These are phyloP conservation scores for Phytopythium kandeliae DNA, from an alignment of 352 stramenopile species.

Conservation along the genomic window DNA sequence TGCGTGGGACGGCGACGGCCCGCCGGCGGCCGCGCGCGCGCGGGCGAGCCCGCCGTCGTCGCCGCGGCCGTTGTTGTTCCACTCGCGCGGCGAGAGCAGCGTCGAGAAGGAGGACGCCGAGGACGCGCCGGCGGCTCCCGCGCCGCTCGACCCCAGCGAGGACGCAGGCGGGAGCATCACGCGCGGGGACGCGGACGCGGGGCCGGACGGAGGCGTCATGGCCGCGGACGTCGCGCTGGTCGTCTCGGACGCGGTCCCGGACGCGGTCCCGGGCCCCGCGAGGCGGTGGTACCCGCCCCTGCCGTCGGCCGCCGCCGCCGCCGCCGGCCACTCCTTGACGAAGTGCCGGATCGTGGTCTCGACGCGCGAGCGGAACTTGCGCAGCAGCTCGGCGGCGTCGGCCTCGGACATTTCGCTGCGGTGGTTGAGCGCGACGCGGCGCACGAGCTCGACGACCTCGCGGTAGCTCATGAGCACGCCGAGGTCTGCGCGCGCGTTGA, in stretches of 20 bases:
- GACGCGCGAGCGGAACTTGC: slow-evolving; percentile 48
- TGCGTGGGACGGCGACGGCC: background rate
- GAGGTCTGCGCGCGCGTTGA: slow-evolving; percentile 61
- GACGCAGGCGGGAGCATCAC: background rate
- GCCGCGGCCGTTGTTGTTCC: background rate
- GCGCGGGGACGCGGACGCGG: slow-evolving; percentile 3
- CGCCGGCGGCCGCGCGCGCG: background rate
- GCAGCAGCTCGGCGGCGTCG: slow-evolving; percentile 30
- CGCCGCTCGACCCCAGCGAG: background rate
- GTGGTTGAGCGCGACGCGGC: slow-evolving; percentile 59
- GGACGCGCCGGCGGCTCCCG: too few species aligned
- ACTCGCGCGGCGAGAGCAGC: slow-evolving; percentile 1
- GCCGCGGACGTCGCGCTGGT: too few species aligned
- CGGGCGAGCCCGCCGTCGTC: background rate
- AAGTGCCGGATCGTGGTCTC: slow-evolving; percentile 61
- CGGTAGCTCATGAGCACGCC: slow-evolving; percentile 66
- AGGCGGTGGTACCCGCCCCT: background rate
- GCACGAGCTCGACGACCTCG: slow-evolving; percentile 57
- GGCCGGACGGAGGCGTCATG: background rate
- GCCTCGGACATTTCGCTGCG: slow-evolving; percentile 30
- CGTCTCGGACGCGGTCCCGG: too few species aligned
- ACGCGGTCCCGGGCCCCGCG: too few species aligned
- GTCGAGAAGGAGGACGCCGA: too few species aligned
- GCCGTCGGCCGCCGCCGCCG: slow-evolving; percentile 29
- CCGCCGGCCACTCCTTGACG: slow-evolving; percentile 51